Conservation (phyloP, 208 protist species). For the Eutreptiella sp. region DNA sequence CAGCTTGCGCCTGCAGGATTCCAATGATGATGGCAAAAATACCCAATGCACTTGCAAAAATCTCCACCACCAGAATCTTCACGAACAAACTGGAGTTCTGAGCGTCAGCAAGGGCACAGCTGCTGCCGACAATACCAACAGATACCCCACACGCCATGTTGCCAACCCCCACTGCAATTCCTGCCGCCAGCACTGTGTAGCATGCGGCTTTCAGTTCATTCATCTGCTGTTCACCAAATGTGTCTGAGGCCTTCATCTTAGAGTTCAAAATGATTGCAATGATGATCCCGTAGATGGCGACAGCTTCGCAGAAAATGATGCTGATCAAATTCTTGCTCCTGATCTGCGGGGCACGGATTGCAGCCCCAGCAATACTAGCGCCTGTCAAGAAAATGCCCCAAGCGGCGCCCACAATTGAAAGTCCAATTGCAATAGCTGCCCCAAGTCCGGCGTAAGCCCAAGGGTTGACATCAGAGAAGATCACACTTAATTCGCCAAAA, state of each 20-base stretch:
- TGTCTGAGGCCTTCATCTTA: constrained; percentile 55
- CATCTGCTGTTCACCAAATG: too few relatives aligned
- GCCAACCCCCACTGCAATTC: constrained; percentile 84
- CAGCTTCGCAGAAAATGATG: constrained; percentile 98
- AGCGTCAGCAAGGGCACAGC: constrained; percentile 91
- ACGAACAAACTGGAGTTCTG: constrained; percentile 87
- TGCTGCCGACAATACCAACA: constrained; percentile 90
- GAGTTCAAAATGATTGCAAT: constrained; percentile 95
- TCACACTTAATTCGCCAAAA: not conserved
- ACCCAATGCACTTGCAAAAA: constrained; percentile 92
- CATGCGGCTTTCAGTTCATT: too few relatives aligned
- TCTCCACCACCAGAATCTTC: constrained; percentile 95
- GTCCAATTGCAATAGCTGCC: constrained; percentile 24
- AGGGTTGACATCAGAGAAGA: constrained; percentile 25
- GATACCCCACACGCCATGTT: constrained; percentile 90
- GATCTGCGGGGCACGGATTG: constrained; percentile 32
- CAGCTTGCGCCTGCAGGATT: constrained; percentile 85
- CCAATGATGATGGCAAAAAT: constrained; percentile 96
- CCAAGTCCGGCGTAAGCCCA: constrained; percentile 31
- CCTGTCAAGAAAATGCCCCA: constrained; percentile 36
- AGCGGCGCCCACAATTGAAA: constrained; percentile 36
- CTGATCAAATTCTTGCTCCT: constrained; percentile 84
- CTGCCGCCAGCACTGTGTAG: constrained; percentile 89
- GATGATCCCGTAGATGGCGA: constrained; percentile 98
- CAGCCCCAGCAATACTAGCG: constrained; percentile 22